Evolutionary conservation across 345 rosid species (phyloP).

Genomic region (Isatis tinctoria): DNA sequence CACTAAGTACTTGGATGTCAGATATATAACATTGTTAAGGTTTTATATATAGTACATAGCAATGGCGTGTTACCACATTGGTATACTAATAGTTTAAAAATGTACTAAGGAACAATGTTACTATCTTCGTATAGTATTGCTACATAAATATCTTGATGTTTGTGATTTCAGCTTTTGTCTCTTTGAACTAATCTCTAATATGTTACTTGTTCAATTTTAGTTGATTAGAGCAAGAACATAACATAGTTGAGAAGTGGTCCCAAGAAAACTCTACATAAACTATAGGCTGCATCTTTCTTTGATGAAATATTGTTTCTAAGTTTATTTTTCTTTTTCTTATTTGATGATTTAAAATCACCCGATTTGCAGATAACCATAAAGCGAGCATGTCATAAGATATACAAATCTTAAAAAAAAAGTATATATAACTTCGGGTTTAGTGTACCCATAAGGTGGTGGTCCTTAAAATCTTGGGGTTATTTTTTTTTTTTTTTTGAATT

Average conservation of each 20-base stretch:
- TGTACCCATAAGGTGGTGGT: constrained; percentile 63
- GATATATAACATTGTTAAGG: constrained; percentile 37
- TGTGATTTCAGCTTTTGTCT: constrained; percentile 38
- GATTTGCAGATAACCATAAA: constrained; percentile 39
- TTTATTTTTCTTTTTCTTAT: background rate
- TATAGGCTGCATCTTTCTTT: constrained; percentile 28
- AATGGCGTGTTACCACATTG: constrained; percentile 28
- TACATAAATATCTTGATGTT: constrained; percentile 34
- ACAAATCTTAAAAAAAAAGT: constrained; percentile 32
- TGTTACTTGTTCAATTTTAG: background rate
- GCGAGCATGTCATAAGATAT: constrained; percentile 59
- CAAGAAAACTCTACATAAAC: constrained; percentile 33
- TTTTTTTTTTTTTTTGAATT: constrained; percentile 34
- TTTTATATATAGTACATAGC: constrained; percentile 20
- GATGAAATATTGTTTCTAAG: constrained; percentile 4
- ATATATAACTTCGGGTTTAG: constrained; percentile 31
- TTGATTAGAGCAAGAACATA: constrained; percentile 24
- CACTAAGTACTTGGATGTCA: constrained; percentile 23
- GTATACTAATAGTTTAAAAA: constrained; percentile 21
- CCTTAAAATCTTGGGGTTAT: constrained; percentile 52
- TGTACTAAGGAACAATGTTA: constrained; percentile 25
- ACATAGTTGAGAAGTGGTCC: constrained; percentile 39
- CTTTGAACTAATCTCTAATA: constrained; percentile 30
- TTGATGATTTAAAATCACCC: constrained; percentile 22
- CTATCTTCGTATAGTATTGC: constrained; percentile 26